Evolutionary conservation across 768 basidiomycete genomes (phyloP).

Genomic region (Pleurotus platypus): DNA sequence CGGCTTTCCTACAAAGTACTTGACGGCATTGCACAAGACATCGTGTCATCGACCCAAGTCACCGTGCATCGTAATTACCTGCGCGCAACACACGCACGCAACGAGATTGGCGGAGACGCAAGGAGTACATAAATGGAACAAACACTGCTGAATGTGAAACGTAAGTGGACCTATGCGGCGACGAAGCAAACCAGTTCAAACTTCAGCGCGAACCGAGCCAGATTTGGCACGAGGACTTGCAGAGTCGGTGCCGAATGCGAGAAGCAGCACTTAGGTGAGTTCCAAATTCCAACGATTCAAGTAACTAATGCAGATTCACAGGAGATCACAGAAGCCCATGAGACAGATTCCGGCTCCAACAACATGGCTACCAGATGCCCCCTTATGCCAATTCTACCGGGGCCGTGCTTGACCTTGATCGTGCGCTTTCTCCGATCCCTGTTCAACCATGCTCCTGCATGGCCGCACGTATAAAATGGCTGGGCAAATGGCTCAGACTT

Average conservation of each 20-base stretch:
- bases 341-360: constrained; percentile 5
- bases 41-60: neutral
- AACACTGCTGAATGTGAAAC: neutral
- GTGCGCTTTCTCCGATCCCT: constrained; percentile 7
- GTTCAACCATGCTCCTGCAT: constrained; percentile 3
- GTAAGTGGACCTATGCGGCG: too few species aligned
- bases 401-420: constrained; percentile 4
- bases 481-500: constrained; percentile 1
- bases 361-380: constrained; percentile 5
- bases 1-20: too few species aligned
- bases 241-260: neutral
- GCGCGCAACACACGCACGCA: neutral
- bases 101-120: neutral
- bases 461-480: constrained; percentile 8
- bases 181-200: neutral
- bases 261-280: neutral
- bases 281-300: neutral
- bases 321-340: constrained; percentile 3
- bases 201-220: neutral
- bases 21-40: neutral
- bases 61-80: neutral
- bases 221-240: neutral
- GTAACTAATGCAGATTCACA: constrained; percentile 1
- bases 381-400: constrained; percentile 3
- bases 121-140: neutral